Evolutionary conservation across 1,284 basidiomycete species (phyloP).

Genomic region (Chiua sp.): DNA sequence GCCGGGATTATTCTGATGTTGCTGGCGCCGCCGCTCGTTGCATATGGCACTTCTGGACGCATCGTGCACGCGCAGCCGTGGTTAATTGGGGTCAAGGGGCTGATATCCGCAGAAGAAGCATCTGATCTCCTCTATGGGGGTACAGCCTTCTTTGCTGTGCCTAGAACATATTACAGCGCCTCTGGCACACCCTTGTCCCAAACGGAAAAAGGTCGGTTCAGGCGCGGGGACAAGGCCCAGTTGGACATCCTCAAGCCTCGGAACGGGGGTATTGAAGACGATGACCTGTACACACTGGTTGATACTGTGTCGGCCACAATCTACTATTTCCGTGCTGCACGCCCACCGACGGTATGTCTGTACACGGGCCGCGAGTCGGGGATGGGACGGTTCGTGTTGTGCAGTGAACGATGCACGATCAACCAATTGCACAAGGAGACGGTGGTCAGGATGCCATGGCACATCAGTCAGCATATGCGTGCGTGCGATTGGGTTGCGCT

Average conservation of each 20-base stretch:
- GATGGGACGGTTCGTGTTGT: not conserved
- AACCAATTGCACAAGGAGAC: not conserved
- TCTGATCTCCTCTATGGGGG: constrained; percentile 24
- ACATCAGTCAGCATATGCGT: not conserved
- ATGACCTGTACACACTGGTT: constrained; percentile 30
- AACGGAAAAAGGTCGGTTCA: constrained; percentile 12
- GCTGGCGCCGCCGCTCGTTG: constrained; percentile 15
- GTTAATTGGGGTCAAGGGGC: constrained; percentile 32
- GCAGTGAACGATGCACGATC: not conserved
- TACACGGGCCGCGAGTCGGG: constrained; percentile 30
- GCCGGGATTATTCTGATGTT: constrained; percentile 23
- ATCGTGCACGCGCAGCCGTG: constrained; percentile 28
- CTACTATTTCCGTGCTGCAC: constrained; percentile 30
- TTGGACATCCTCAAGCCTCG: not conserved
- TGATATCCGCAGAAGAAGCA: constrained; percentile 31
- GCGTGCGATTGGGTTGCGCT: not conserved
- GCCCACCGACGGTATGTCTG: constrained; percentile 33
- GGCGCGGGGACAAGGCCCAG: constrained; percentile 23
- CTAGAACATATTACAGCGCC: constrained; percentile 25
- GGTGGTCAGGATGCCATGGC: not conserved
- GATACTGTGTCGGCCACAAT: constrained; percentile 32
- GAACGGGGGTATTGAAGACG: not conserved
- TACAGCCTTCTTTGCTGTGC: constrained; percentile 4
- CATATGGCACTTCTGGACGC: constrained; percentile 29
- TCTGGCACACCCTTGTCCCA: constrained; percentile 25